These are phyloP conservation scores for Malus sieversii DNA, from an alignment of 306 rosid genomes.

Conservation along the genomic window DNA sequence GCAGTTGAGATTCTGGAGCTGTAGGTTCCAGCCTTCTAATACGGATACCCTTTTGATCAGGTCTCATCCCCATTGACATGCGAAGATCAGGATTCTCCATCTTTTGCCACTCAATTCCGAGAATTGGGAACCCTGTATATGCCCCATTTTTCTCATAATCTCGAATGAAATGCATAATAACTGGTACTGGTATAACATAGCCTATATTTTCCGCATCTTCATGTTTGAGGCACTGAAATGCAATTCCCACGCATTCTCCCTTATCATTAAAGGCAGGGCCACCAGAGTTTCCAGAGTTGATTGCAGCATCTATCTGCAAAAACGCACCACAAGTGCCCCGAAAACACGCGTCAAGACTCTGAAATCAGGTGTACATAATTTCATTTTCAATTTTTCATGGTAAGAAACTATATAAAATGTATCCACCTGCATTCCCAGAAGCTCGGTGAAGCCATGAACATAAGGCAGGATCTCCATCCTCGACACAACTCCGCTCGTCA, in stretches of 20 bases:
- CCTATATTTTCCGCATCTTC: slow-evolving; percentile 77
- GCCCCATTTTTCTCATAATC: slow-evolving; percentile 72
- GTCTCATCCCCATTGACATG: slow-evolving; percentile 50
- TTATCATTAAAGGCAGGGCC: slow-evolving; percentile 75
- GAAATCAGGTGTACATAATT: neutral
- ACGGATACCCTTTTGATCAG: slow-evolving; percentile 77
- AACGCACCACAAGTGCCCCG: neutral
- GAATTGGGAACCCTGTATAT: slow-evolving; percentile 78
- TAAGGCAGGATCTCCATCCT: slow-evolving; percentile 77
- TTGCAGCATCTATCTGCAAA: slow-evolving; percentile 74
- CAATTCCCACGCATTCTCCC: slow-evolving; percentile 77
- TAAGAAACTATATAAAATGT: neutral
- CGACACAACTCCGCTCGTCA: slow-evolving; percentile 79
- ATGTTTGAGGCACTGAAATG: slow-evolving; percentile 79
- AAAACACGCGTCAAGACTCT: neutral
- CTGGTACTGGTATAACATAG: slow-evolving; percentile 75
- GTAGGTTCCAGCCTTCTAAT: slow-evolving; percentile 75
- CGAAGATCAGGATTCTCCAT: slow-evolving; percentile 82
- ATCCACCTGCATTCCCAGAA: slow-evolving; percentile 74
- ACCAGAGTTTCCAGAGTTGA: slow-evolving; percentile 84
- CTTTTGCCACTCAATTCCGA: slow-evolving; percentile 81
- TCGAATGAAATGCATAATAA: slow-evolving; percentile 61
- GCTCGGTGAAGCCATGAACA: slow-evolving; percentile 86
- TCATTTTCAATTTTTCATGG: neutral
- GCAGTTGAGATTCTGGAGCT: slow-evolving; percentile 50